phyloP scores from a whole-genome alignment of 1,284 basidiomycete species.

The Phlebopus sp. region DNA sequence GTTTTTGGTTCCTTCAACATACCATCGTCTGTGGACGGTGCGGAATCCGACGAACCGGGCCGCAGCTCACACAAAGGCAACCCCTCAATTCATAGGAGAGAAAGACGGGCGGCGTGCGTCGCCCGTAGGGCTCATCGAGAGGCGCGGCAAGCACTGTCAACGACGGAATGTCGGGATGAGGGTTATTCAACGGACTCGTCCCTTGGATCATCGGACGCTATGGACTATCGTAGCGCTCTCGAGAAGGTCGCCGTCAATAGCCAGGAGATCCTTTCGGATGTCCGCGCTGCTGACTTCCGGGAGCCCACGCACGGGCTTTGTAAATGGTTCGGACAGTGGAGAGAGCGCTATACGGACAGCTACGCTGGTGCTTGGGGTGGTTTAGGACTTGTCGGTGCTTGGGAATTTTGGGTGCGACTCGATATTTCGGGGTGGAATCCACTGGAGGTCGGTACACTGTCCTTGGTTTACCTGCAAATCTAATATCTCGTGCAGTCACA shows the following conservation, averaged over 20 bases:
- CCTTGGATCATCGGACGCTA: slow-evolving; percentile 60
- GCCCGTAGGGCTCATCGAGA: slow-evolving; percentile 46
- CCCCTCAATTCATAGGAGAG: slow-evolving; percentile 44
- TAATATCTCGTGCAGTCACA: slow-evolving; percentile 36
- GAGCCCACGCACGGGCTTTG: slow-evolving; percentile 76
- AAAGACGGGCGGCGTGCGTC: slow-evolving; percentile 54
- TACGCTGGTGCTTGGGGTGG: slow-evolving; percentile 90
- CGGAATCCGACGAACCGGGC: slow-evolving; percentile 66
- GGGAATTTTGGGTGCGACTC: slow-evolving; percentile 93
- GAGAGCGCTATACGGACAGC: slow-evolving; percentile 72
- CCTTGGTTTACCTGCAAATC: not conserved
- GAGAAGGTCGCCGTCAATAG: slow-evolving; percentile 51
- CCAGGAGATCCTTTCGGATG: slow-evolving; percentile 72
- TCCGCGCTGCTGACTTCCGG: slow-evolving; percentile 82
- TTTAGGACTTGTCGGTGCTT: slow-evolving; percentile 83
- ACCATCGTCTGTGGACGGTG: slow-evolving; percentile 31
- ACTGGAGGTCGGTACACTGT: slow-evolving; percentile 56
- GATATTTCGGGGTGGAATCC: slow-evolving; percentile 90
- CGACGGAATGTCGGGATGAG: slow-evolving; percentile 55
- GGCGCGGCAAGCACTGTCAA: slow-evolving; percentile 18
- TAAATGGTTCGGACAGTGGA: slow-evolving; percentile 79
- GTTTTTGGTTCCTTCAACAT: slow-evolving; percentile 62
- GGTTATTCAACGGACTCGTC: slow-evolving; percentile 86
- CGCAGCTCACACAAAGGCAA: slow-evolving; percentile 48
- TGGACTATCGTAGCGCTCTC: slow-evolving; percentile 70